Conservation (phyloP, 805 yeast genomes). For the Yarrowia sp. region DNA sequence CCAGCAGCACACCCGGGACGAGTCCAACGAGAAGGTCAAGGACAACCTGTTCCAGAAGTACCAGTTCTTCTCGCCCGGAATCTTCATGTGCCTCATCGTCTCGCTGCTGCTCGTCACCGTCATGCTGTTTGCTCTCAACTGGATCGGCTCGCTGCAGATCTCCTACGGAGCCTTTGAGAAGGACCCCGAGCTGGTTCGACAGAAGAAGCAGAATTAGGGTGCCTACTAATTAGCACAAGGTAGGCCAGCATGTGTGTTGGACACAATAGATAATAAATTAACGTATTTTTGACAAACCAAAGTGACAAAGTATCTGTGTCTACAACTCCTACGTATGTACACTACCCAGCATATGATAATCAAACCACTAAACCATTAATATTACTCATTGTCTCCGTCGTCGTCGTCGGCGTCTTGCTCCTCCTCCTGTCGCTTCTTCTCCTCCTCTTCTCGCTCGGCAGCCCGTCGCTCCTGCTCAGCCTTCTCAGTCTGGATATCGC, state of each 20-base stretch:
- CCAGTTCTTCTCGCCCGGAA: constrained; percentile 74
- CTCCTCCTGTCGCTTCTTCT: constrained; percentile 15
- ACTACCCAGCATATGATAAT: too few species aligned
- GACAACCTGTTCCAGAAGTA: constrained; percentile 55
- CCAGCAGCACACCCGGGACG: background rate
- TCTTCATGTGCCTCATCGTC: constrained; percentile 72
- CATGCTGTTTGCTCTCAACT: constrained; percentile 60
- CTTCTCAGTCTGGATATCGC: constrained; percentile 23
- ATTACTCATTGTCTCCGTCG: background rate
- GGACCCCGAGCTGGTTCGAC: constrained; percentile 26
- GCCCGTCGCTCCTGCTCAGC: constrained; percentile 25
- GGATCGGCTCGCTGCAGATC: constrained; percentile 71
- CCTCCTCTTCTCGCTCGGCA: constrained; percentile 25
- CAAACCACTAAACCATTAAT: too few species aligned
- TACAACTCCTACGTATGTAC: background rate
- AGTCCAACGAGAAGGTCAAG: background rate
- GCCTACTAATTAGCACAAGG: too few species aligned
- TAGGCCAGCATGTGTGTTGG: background rate
- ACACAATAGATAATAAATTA: constrained; percentile 5
- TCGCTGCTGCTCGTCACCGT: constrained; percentile 57
- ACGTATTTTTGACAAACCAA: background rate
- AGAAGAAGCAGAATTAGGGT: constrained; percentile 11
- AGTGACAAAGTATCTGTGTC: background rate
- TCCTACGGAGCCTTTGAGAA: constrained; percentile 76
- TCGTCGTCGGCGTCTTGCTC: background rate